These are phyloP conservation scores for Magnaporthiopsis rhizophila DNA, from an alignment of 2,329 filamentous ascomycete genomes.

Conservation along the genomic window DNA sequence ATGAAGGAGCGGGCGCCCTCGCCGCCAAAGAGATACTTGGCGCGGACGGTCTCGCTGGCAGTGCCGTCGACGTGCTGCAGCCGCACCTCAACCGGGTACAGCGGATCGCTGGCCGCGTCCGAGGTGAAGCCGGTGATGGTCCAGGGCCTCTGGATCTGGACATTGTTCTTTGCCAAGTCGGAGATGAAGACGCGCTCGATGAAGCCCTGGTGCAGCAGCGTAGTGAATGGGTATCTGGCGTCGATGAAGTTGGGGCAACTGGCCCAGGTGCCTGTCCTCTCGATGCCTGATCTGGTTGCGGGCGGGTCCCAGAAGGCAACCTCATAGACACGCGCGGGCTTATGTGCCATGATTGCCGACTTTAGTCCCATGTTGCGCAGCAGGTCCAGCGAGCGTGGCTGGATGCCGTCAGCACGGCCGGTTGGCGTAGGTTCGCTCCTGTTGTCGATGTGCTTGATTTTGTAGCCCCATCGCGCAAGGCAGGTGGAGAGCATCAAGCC, in stretches of 20 bases:
- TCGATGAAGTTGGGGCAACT: constrained; percentile 81
- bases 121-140: constrained; percentile 54
- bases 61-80: constrained; percentile 71
- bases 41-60: constrained; percentile 54
- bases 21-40: constrained; percentile 65
- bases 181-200: constrained; percentile 64
- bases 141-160: constrained; percentile 56
- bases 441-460: constrained; percentile 92
- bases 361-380: constrained; percentile 87
- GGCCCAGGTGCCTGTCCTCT: constrained; percentile 68
- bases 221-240: constrained; percentile 62
- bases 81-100: constrained; percentile 74
- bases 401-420: constrained; percentile 84
- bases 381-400: constrained; percentile 80
- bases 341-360: constrained; percentile 75
- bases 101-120: constrained; percentile 44
- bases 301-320: constrained; percentile 66
- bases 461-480: constrained; percentile 87
- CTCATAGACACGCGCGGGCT: constrained; percentile 79
- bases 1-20: constrained; percentile 64
- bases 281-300: constrained; percentile 46
- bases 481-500: constrained; percentile 83
- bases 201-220: constrained; percentile 61
- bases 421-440: constrained; percentile 75
- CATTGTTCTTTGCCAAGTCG: constrained; percentile 55